Base-by-base conservation (phyloP, 169 alveolate genomes). In the Ichthyophthirius multifiliis region DNA sequence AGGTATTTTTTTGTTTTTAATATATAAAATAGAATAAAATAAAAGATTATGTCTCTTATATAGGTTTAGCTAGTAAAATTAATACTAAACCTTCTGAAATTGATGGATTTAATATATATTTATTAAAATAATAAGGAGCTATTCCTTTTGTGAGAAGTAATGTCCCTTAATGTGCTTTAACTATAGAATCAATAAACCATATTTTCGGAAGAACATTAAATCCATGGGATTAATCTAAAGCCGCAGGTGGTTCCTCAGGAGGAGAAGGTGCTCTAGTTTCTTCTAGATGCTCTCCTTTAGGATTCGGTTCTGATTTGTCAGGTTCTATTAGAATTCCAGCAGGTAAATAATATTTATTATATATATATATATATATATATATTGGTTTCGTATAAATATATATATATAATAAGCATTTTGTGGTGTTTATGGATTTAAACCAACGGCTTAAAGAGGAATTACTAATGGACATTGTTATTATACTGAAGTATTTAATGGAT, bases 181-280 rank as follows among this genome's bases (percentile, higher is more conserved):
- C 89, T 32, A 43, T 83, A 63, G 91, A 91, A 71, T 46, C 92
- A 1, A 67, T 43, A 0, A 90, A 92, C 62, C 18, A 80, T 15
- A 78, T 92, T 13, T 89, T 74, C 76, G 96, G 96, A 10, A 79
- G 46, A 3, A 83, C 91, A 30, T 23, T 37, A 31, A 87, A 92
- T 75, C 93, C 92, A n/a, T 78, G 84, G 83, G 89, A 92, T 48
- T 35, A 20, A 15, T 64, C 55, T n/a, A 84, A 93, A 63, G 73
- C 92, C 6, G 62, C 92, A 4, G 96, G 96, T 34, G 96, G 96
- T 2, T 84, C 92, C 37, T 76, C 92, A 16, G 96, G 95, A 10
- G 96, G 96, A 27, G 94, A 89, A 63, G 94, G 87, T 16, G 96
- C 92, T 9, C 65, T 89, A 4, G 75, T 89, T 18, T 87, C 90